Conservation (phyloP, 768 basidiomycete species). For the Tricholoma saponaceum region DNA sequence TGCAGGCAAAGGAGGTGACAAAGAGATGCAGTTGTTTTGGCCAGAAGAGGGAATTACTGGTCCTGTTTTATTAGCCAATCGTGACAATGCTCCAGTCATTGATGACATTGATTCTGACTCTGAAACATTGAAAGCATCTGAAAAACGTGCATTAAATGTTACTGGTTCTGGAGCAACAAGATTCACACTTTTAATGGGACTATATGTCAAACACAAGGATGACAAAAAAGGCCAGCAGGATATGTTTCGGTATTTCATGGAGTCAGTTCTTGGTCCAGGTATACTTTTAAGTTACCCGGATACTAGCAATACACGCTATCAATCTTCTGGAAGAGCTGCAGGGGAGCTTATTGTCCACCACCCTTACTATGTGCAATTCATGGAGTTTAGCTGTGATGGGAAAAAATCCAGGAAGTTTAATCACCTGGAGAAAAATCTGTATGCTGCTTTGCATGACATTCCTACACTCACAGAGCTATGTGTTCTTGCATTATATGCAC, state of each 20-base stretch:
- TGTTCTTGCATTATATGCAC: conserved; percentile 20
- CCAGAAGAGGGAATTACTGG: conserved; percentile 6
- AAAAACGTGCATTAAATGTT: conserved; percentile 12
- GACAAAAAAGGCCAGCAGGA: conserved; percentile 33
- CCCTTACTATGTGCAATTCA: conserved; percentile 16
- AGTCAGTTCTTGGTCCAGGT: conserved; percentile 16
- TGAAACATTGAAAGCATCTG: conserved; percentile 7
- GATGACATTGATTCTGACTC: conserved; percentile 4
- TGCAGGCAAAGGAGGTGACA: conserved; percentile 25
- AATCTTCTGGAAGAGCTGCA: conserved; percentile 24
- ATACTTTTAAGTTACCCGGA: conserved; percentile 24
- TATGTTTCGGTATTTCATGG: conserved; percentile 14
- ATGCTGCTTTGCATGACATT: conserved; percentile 18
- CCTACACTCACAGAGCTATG: conserved; percentile 25
- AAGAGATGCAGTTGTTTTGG: conserved; percentile 26
- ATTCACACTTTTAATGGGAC: conserved; percentile 21
- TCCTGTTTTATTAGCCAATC: conserved; percentile 26
- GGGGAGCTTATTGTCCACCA: conserved; percentile 21
- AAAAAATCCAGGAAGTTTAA: conserved; percentile 20
- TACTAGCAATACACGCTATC: conserved; percentile 28
- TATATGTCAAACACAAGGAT: conserved; percentile 31
- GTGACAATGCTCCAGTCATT: conserved; percentile 21
- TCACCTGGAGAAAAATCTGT: conserved; percentile 25
- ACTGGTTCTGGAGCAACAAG: conserved; percentile 26
- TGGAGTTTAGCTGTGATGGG: conserved; percentile 20